Evolutionary conservation across 2,329 filamentous ascomycete species (phyloP), one percentile per base, ranked within the genome.

Genomic region (Lasiodiplodia sp.): DNA sequence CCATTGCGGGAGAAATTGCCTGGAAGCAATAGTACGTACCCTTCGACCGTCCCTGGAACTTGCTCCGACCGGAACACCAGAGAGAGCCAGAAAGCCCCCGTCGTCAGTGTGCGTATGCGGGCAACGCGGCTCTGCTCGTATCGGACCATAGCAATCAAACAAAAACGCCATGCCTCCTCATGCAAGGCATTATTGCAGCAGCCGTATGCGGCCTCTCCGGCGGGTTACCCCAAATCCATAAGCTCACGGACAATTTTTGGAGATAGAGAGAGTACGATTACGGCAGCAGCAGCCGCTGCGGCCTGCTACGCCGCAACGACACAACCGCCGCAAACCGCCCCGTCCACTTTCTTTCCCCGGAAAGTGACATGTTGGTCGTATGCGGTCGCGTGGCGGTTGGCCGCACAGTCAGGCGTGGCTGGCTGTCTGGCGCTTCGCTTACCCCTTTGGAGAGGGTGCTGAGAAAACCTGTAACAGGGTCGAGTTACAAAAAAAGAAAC

Each of bases 61-160:
- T 3, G n/a, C 49, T 52, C 49, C 49, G 11, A 12, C 31, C 31
- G 7, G 31, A 34, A 34, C 31, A 34, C 31, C 31, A 28, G 28
- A 28, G 28, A 28, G 6, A 23, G 23, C 23, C 28, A 34, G 8
- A 34, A 34, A 34, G 31, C 31, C 31, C 28, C 53, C n/a, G 31
- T 21, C 18, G 14, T 31, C 28, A 37, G 31, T 34, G 31, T 34
- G 18, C 18, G 55, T 34, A 44, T 58, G 56, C 52, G 25, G 18
- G 18, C 53, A 18, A 57, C 34, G 56, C 56, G 56, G 56, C 56
- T 58, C 56, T 58, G 56, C 56, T 58, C 56, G 56, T 58, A 44
- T 44, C 37, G n/a, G 5, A 6, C 51, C 11, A 14, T 14, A 16
- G 12, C 44, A 47, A 47, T 16, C 14, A 16, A 53, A 44, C 40